A percentile compares a stretch with the other conserved stretches of the same genome.
phyloP scores from a whole-genome alignment of 805 yeast species.

The Schizosaccharomyces japonicus region DNA sequence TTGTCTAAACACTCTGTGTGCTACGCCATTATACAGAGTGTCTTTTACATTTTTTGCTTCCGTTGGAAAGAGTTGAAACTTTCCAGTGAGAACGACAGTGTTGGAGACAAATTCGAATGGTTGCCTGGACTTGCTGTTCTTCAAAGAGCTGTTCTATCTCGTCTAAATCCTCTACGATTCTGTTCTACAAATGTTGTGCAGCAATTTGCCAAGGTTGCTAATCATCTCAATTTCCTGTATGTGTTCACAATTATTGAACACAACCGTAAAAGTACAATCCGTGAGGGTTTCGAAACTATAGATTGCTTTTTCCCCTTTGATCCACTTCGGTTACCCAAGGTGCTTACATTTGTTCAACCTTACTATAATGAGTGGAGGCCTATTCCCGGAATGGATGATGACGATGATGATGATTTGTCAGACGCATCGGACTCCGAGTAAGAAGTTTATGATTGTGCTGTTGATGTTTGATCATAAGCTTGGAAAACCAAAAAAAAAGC shows the following conservation, averaged over 20 bases:
- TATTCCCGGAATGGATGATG: slow-evolving; percentile 25
- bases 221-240: slow-evolving; percentile 66
- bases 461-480: too few relatives aligned
- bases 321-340: slow-evolving; percentile 48
- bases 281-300: slow-evolving; percentile 23
- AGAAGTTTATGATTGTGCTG: too few relatives aligned
- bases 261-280: slow-evolving; percentile 18
- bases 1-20: slow-evolving; percentile 76
- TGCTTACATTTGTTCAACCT: slow-evolving; percentile 29
- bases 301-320: slow-evolving; percentile 91
- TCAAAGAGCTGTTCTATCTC: slow-evolving; percentile 60
- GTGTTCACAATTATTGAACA: slow-evolving; percentile 81
- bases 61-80: slow-evolving; percentile 36
- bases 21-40: slow-evolving; percentile 71
- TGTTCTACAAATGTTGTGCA: slow-evolving; percentile 82
- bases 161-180: slow-evolving; percentile 75
- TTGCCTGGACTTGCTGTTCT: slow-evolving; percentile 65
- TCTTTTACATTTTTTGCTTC: slow-evolving; percentile 77
- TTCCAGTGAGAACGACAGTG: slow-evolving; percentile 14
- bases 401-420: slow-evolving; percentile 22
- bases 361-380: slow-evolving; percentile 66
- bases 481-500: too few relatives aligned
- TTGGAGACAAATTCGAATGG: slow-evolving; percentile 24
- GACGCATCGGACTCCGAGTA: slow-evolving; percentile 23
- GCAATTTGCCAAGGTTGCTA: slow-evolving; percentile 79